phyloP scores from a whole-genome alignment of 2,329 filamentous ascomycete genomes.

The Claviceps africana region DNA sequence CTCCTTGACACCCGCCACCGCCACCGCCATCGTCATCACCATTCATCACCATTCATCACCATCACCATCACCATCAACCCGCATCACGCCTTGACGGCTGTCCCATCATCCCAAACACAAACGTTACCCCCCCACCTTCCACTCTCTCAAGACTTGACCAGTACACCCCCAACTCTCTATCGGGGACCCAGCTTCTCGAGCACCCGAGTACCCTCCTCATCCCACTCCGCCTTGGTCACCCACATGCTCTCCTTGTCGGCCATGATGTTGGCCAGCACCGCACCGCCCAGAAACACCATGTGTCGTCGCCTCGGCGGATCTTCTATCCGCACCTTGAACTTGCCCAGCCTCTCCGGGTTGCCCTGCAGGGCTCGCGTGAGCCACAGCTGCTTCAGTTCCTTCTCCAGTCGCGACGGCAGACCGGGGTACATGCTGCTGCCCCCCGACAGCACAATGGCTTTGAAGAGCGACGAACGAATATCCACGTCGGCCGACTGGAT shows the following conservation, averaged over 20 bases:
- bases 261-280: conserved; percentile 96
- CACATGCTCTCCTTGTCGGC: conserved; percentile 98
- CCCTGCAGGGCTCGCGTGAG: conserved; percentile 79
- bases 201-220: conserved; percentile 73
- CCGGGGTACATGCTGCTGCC: conserved; percentile 99
- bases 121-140: too few species aligned
- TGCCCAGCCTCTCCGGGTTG: conserved; percentile 85
- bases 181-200: conserved; percentile 88
- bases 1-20: not conserved
- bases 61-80: not conserved
- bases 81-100: too few species aligned
- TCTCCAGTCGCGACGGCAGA: conserved; percentile 84
- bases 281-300: conserved; percentile 98
- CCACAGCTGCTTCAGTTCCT: conserved; percentile 98
- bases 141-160: too few species aligned
- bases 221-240: conserved; percentile 95
- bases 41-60: not conserved
- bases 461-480: conserved; percentile 84
- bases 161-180: conserved; percentile 22
- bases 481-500: conserved; percentile 95
- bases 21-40: not conserved
- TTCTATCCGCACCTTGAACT: conserved; percentile 99
- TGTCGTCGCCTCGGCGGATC: conserved; percentile 90
- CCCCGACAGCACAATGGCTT: conserved; percentile 90
- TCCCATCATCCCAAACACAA: too few species aligned